phyloP scores from a whole-genome alignment of 2,329 filamentous ascomycete genomes.

The Pezizomycotina sp. region DNA sequence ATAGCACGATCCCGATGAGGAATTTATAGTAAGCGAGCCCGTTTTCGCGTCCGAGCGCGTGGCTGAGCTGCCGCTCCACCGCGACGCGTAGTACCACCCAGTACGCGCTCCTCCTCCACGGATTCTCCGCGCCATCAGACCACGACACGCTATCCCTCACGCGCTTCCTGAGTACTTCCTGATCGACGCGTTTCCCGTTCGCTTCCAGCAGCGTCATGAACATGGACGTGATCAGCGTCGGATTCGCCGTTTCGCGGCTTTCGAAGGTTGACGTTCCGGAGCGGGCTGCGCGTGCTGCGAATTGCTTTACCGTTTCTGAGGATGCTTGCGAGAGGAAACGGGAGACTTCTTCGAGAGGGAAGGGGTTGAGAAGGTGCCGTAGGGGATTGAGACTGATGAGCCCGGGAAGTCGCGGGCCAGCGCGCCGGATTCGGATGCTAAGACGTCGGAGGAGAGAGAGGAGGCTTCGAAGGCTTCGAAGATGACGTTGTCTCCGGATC shows the following conservation, averaged over 20 bases:
- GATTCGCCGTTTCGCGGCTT: constrained; percentile 40
- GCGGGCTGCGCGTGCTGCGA: constrained; percentile 39
- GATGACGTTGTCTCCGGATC: constrained; percentile 27
- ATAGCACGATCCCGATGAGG: constrained; percentile 37
- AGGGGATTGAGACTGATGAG: constrained; percentile 34
- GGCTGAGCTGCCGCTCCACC: constrained; percentile 37
- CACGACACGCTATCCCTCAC: constrained; percentile 47
- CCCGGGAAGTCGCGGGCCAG: constrained; percentile 46
- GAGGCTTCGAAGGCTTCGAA: constrained; percentile 49
- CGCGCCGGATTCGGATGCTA: constrained; percentile 36
- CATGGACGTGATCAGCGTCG: constrained; percentile 42
- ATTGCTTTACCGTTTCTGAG: constrained; percentile 37
- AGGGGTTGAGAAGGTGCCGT: constrained; percentile 28
- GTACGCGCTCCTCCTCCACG: constrained; percentile 46
- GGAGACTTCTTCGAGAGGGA: constrained; percentile 37
- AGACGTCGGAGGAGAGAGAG: constrained; percentile 36
- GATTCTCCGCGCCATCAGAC: constrained; percentile 31
- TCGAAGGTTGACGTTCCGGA: constrained; percentile 37
- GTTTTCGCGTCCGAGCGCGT: constrained; percentile 29
- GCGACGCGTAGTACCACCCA: constrained; percentile 48
- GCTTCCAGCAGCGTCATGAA: constrained; percentile 44
- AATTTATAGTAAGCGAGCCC: constrained; percentile 42
- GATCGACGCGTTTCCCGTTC: constrained; percentile 32
- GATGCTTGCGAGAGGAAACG: constrained; percentile 42
- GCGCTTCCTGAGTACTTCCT: constrained; percentile 37